Base-by-base conservation (phyloP, 805 yeast genomes). In the Torulaspora quercuum region DNA sequence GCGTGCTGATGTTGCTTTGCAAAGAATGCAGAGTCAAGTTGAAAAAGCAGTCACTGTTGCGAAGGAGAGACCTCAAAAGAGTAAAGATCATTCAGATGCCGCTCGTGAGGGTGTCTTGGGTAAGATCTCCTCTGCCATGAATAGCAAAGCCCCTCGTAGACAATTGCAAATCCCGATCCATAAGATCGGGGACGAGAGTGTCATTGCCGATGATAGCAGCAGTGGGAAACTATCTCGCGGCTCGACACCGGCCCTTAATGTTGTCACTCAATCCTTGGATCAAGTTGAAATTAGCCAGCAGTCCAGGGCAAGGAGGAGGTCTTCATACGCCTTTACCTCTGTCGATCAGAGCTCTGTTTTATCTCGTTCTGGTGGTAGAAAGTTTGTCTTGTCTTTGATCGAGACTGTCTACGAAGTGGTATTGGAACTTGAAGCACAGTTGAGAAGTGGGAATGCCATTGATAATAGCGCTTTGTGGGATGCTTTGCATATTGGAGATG, bases 1-100 rank as follows among this genome's bases (percentile, higher is more conserved):
- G 64, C 72, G 90, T 59, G 90, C 89, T 6, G 95, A 86, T 61
- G 79, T 87, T 47, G 96, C 95, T 1, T 72, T 89, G 53, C 95
- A 86, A 68, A 80, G 97, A 70, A 86, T 92, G 95, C 97, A 90
- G 66, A 95, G 88, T 60, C 97, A 90, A 67, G 95, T 90, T 35
- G 94, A 88, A 56, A 86, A 84, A 54, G 97, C 97, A 10, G 97
- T 90, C 11, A 84, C 90, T 37, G 90, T 86, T 25, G 98, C 97
- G 15, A 85, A 86, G 58, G 95, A 87, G 53, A 77, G 87, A 66
- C 82, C 86, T 36, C 80, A 73, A 45, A 77, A 76, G 50, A 76
- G 78, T 19, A 69, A 73, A 28, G 68, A 69, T 32, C 52, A 48
- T 20, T 37, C 41, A n/a, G 50, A 42, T 18, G 37, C 44, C 23